phyloP scores from a whole-genome alignment of 495 filamentous ascomycete species.

The Cercophora scortea region DNA sequence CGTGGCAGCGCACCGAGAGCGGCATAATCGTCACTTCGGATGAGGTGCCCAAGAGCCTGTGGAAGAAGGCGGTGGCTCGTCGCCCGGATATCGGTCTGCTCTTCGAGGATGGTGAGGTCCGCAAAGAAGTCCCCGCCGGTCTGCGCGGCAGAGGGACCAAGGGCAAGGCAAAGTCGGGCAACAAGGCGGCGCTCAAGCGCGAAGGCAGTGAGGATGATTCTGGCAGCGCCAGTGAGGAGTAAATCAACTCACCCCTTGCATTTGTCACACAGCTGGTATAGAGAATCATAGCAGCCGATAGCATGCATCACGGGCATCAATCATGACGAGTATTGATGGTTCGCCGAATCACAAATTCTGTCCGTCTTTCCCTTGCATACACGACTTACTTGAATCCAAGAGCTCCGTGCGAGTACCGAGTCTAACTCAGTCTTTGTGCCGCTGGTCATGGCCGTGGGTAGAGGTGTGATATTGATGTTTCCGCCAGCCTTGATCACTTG shows the following conservation, averaged over 20 bases:
- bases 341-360: too few relatives aligned
- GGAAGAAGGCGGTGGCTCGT: constrained; percentile 28
- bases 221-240: constrained; percentile 17
- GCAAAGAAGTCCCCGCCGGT: constrained; percentile 36
- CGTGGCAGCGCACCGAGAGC: constrained; percentile 22
- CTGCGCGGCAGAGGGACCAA: constrained; percentile 34
- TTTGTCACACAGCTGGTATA: too few relatives aligned
- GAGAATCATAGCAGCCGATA: too few relatives aligned
- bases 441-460: too few relatives aligned
- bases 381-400: too few relatives aligned
- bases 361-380: too few relatives aligned
- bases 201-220: constrained; percentile 19
- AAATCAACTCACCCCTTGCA: neutral
- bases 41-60: constrained; percentile 23
- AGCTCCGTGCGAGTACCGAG: too few relatives aligned
- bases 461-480: too few relatives aligned
- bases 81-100: constrained; percentile 25
- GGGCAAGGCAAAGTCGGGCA: constrained; percentile 32
- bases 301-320: too few relatives aligned
- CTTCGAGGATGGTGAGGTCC: constrained; percentile 28
- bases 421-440: too few relatives aligned
- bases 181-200: constrained; percentile 24
- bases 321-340: too few relatives aligned
- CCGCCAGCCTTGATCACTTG: too few relatives aligned
- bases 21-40: constrained; percentile 22